phyloP scores from a whole-genome alignment of 176 grass and related monocot genomes.

The Ampelocalamus luodianensis region DNA sequence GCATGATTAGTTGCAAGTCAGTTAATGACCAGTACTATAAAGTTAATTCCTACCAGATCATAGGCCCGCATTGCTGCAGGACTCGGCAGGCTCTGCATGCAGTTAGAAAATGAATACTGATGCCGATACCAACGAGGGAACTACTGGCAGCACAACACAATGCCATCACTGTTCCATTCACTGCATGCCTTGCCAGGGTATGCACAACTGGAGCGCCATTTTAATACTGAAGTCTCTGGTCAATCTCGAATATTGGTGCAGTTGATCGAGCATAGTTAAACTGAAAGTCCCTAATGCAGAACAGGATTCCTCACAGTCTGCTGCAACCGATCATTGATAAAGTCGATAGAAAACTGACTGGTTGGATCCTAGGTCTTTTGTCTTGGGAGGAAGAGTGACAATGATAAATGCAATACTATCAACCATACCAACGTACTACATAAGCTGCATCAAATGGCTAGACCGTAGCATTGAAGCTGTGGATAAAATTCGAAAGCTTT shows the following conservation, averaged over 20 bases:
- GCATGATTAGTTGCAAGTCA: constrained; percentile 2
- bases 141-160: not conserved
- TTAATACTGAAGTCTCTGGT: not conserved
- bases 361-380: too few species aligned
- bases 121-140: constrained; percentile 9
- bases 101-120: not conserved
- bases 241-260: not conserved
- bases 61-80: not conserved
- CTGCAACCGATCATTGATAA: too few species aligned
- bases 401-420: too few species aligned
- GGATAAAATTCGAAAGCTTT: too few species aligned
- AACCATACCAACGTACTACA: too few species aligned
- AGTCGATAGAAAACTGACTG: too few species aligned
- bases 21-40: not conserved
- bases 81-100: not conserved
- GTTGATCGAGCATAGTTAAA: not conserved
- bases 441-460: too few species aligned
- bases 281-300: not conserved
- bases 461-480: too few species aligned
- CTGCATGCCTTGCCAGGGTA: not conserved
- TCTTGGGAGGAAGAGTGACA: too few species aligned
- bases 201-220: not conserved
- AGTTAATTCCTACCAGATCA: not conserved
- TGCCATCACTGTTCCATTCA: not conserved
- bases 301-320: too few species aligned